Conservation (phyloP, 441 rosid genomes). For the Aquilaria agallochum region DNA sequence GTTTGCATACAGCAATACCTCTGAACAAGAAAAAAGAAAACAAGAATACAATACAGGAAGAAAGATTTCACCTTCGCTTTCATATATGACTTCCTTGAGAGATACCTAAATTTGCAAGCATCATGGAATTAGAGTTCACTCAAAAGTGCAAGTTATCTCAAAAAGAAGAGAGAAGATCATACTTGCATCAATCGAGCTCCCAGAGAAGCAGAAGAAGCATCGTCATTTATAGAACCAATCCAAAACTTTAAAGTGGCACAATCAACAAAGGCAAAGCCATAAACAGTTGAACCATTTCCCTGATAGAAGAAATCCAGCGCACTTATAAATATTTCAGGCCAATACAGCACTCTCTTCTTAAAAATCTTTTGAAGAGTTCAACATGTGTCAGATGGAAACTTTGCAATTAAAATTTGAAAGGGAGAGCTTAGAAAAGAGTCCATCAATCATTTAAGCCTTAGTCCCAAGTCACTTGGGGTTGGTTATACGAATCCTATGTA, state of each 20-base stretch:
- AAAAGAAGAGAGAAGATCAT: conserved; percentile 23
- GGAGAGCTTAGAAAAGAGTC: too few species aligned
- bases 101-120: conserved; percentile 54
- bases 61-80: conserved; percentile 57
- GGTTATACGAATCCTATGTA: too few species aligned
- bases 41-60: conserved; percentile 10
- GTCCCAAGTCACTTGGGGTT: too few species aligned
- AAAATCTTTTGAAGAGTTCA: too few species aligned
- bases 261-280: conserved; percentile 97
- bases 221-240: conserved; percentile 83
- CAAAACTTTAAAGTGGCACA: conserved; percentile 90
- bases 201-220: conserved; percentile 79
- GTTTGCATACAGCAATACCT: neutral
- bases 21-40: conserved; percentile 7
- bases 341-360: neutral
- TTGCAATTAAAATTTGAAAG: too few species aligned
- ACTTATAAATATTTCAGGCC: conserved; percentile 7
- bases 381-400: too few species aligned
- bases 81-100: conserved; percentile 91
- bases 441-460: too few species aligned
- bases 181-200: conserved; percentile 98
- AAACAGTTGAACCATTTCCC: conserved; percentile 53
- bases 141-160: neutral
- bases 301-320: conserved; percentile 17
- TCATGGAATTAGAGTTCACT: conserved; percentile 15